A percentile compares a stretch with the other conserved stretches of the same genome.
Conservation (phyloP, 169 alveolate species). For the Plasmodium cynomolgi region DNA sequence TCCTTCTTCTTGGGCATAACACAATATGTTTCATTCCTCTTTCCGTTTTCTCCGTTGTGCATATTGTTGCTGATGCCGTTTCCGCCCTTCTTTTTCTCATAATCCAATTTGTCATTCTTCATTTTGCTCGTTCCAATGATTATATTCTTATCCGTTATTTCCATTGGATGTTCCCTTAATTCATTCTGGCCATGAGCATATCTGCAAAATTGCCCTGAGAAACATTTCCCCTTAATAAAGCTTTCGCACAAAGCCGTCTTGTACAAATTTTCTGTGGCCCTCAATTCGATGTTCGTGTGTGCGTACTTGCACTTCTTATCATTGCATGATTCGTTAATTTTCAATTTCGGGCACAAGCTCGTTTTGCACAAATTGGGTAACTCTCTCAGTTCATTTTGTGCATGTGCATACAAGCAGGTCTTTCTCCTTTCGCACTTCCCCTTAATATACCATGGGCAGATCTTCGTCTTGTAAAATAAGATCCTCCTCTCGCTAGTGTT, state of each 20-base stretch:
- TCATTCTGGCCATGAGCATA: conserved; percentile 79
- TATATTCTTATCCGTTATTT: conserved; percentile 72
- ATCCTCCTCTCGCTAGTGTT: conserved; percentile 62
- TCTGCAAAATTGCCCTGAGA: conserved; percentile 82
- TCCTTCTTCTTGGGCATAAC: conserved; percentile 53
- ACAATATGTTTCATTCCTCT: conserved; percentile 40
- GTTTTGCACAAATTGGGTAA: conserved; percentile 80
- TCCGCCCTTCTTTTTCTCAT: conserved; percentile 17
- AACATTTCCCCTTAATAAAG: conserved; percentile 80
- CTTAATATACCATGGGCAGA: conserved; percentile 81
- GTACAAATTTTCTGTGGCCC: conserved; percentile 81
- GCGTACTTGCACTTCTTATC: conserved; percentile 80
- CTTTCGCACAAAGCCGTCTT: conserved; percentile 81
- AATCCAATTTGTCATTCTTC: conserved; percentile 38
- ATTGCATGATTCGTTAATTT: conserved; percentile 71
- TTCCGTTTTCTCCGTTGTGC: not conserved
- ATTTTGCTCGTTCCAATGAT: conserved; percentile 64
- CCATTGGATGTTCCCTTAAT: conserved; percentile 80
- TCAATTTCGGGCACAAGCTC: conserved; percentile 77
- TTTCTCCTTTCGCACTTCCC: conserved; percentile 78
- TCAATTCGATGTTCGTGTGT: conserved; percentile 78
- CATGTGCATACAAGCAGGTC: conserved; percentile 79
- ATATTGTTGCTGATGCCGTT: not conserved
- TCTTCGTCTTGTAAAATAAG: conserved; percentile 78
- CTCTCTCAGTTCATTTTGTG: conserved; percentile 77